Percentiles rank a stretch among this genome's conserved stretches.
These are phyloP conservation scores for Conidiobolus incongruus DNA, from an alignment of 371 early-diverging fungal genomes.

Conservation along the genomic window DNA sequence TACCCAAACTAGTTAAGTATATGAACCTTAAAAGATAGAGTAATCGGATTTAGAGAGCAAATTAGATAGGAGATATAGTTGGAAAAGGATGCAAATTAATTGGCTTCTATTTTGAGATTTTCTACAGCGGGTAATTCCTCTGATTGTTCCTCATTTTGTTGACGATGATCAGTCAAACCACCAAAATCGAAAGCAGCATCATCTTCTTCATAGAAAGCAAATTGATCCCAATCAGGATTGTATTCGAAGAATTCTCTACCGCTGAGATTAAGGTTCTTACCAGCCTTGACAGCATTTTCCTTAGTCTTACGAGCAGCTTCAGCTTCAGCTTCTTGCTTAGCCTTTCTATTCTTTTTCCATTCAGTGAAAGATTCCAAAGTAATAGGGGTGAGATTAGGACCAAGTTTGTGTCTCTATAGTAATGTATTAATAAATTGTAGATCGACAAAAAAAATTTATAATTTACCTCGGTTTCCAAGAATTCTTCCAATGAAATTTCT, in stretches of 20 bases:
- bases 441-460: neutral
- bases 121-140: too few species aligned
- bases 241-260: constrained; percentile 96
- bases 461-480: constrained; percentile 77
- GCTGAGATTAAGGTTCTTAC: constrained; percentile 76
- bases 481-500: constrained; percentile 82
- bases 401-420: constrained; percentile 75
- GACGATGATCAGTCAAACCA: constrained; percentile 19
- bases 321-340: constrained; percentile 45
- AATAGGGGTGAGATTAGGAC: constrained; percentile 83
- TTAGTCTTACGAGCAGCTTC: constrained; percentile 44
- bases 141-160: constrained; percentile 15
- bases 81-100: too few species aligned
- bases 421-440: neutral
- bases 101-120: too few species aligned
- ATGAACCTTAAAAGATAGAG: too few species aligned
- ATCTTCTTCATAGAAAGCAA: constrained; percentile 51
- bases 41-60: too few species aligned
- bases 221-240: constrained; percentile 71
- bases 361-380: constrained; percentile 80
- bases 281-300: constrained; percentile 78
- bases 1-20: too few species aligned
- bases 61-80: too few species aligned
- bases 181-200: constrained; percentile 35
- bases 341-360: constrained; percentile 87